Percentiles rank a stretch among this genome's conserved stretches.
These are phyloP conservation scores for Thielaviopsis ethacetica DNA, from an alignment of 2,329 filamentous ascomycete species.

Conservation along the genomic window DNA sequence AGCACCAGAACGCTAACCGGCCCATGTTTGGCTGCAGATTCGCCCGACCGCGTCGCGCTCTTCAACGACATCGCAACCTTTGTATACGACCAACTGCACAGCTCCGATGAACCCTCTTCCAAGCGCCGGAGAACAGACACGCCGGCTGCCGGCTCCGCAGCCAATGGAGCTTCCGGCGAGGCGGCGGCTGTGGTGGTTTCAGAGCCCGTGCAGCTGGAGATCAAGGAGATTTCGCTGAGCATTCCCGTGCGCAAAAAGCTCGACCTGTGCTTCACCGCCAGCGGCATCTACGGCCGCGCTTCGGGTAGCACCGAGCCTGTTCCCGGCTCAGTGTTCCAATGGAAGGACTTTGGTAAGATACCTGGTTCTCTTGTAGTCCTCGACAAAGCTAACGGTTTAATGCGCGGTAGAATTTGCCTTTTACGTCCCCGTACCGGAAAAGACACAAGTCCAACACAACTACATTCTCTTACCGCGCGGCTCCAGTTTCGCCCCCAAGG, in stretches of 20 bases:
- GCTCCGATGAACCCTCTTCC: constrained; percentile 27
- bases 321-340: constrained; percentile 38
- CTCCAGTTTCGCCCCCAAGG: constrained; percentile 34
- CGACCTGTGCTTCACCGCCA: constrained; percentile 44
- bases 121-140: constrained; percentile 37
- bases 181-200: constrained; percentile 20
- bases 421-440: constrained; percentile 48
- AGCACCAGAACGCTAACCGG: neutral
- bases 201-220: constrained; percentile 38
- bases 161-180: constrained; percentile 18
- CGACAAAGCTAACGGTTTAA: constrained; percentile 6
- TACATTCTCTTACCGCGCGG: constrained; percentile 45
- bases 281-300: constrained; percentile 40
- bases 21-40: constrained; percentile 22
- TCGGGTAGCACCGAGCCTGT: constrained; percentile 35
- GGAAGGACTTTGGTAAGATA: constrained; percentile 41
- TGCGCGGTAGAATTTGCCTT: constrained; percentile 37
- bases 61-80: constrained; percentile 41
- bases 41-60: constrained; percentile 30
- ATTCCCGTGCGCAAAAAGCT: constrained; percentile 54
- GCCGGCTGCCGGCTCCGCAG: constrained; percentile 13
- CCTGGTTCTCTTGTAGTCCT: neutral
- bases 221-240: constrained; percentile 52
- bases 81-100: constrained; percentile 28
- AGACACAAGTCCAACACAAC: constrained; percentile 48